phyloP scores from a whole-genome alignment of 345 rosid species.

The Nephelium lappaceum region DNA sequence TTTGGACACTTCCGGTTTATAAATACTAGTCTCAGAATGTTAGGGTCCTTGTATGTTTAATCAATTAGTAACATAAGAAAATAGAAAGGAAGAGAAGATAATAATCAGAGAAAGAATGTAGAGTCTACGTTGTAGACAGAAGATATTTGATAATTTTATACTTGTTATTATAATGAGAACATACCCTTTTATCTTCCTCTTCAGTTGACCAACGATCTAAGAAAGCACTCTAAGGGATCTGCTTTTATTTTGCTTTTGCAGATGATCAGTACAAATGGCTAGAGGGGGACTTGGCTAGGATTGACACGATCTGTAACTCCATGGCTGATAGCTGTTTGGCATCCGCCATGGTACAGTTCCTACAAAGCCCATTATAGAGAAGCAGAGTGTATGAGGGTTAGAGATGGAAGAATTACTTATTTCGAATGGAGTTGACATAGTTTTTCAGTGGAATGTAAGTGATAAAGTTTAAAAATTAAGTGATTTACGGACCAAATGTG shows the following conservation, averaged over 20 bases:
- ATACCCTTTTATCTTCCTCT: neutral
- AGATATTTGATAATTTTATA: no score
- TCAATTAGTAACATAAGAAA: no score
- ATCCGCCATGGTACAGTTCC: slow-evolving; percentile 87
- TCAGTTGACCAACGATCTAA: slow-evolving; percentile 2
- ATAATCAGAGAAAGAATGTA: no score
- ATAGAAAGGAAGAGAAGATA: no score
- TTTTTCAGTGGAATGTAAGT: slow-evolving; percentile 82
- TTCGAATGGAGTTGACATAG: slow-evolving; percentile 59
- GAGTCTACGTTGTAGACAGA: no score
- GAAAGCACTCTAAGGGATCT: neutral
- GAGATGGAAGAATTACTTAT: slow-evolving; percentile 80
- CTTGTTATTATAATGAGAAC: no score
- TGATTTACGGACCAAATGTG: neutral
- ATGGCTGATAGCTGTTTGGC: slow-evolving; percentile 90
- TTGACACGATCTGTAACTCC: slow-evolving; percentile 77
- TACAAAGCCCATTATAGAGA: slow-evolving; percentile 83
- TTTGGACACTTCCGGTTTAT: neutral
- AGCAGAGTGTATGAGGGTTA: slow-evolving; percentile 84
- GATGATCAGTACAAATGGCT: slow-evolving; percentile 87
- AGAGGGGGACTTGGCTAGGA: slow-evolving; percentile 62
- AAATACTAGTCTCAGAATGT: no score
- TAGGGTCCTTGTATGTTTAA: no score
- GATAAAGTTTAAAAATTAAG: neutral
- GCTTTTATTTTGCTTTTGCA: slow-evolving; percentile 29